Base-by-base conservation (phyloP, 768 basidiomycete species). In the Panaeolus papilionaceus region DNA sequence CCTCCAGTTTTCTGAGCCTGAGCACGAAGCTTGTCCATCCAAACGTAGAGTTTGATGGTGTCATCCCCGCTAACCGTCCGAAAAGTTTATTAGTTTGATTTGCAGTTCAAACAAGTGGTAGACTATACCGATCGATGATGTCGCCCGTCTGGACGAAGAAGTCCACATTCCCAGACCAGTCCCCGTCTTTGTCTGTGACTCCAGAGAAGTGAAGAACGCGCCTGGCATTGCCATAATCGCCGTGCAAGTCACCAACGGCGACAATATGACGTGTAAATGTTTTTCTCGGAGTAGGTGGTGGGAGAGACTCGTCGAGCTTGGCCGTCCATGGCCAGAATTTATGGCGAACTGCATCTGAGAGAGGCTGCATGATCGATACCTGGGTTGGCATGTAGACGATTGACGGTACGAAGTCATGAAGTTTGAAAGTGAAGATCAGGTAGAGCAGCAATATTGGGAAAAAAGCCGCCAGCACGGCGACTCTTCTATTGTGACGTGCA, bases 121-220 rank as follows among this genome's bases (percentile, higher is more conserved):
- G 38, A 42, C 37, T 84, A 51, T 68, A 92, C 95, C 96, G 82
- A 79, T 98, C 96, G 65, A 98, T 93, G 38, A 98, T 96, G 78
- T 98, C 96, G 2, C 96, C 96, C 0, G 96, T 98, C 81, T 99
- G 97, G 18, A 98, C 95, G 66, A 98, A 90, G 58, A 91, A 89
- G 74, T 95, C 92, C 0, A 91, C 86, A 37, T 91, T 82, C 4
- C 93, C 95, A 3, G 88, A 87, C 97, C 97, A 99, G 65, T 89
- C 82, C 1, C 89, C 89, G 6, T 85, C 73, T 11, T 86, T 84
- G 71, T 95, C 89, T 2, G 92, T 88, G 4, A 98, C 90, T 0
- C 84, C 84, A 1, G 94, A 88, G 83, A 95, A 95, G 40, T 90
- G 82, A 38, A 99, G 82, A 23, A 98, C 95, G 47, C 82, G 85